Conservation (phyloP, 805 yeast species). For the Hanseniaspora lachancei region DNA sequence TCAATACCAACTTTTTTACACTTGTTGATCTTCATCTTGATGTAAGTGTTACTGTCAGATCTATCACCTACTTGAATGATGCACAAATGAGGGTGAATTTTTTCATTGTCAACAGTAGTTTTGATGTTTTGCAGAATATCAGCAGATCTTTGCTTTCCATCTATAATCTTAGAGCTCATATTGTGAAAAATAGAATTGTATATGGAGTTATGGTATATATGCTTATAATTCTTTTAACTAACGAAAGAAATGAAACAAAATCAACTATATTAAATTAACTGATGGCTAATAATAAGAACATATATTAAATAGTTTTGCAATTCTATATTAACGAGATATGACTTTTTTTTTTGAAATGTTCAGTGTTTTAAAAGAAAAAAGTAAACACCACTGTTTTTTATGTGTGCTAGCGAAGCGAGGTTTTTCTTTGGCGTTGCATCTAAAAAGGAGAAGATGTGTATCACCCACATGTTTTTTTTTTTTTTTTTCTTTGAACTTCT, state of each 20-base stretch:
- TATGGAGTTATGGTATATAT: too few species aligned
- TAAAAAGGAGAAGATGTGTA: not conserved
- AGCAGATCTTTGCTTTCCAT: constrained; percentile 13
- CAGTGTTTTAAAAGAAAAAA: not conserved
- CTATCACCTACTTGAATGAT: constrained; percentile 84
- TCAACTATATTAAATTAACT: too few species aligned
- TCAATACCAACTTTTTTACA: constrained; percentile 69
- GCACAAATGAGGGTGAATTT: constrained; percentile 63
- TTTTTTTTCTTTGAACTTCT: not conserved
- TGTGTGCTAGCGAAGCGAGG: not conserved
- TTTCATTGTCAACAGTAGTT: constrained; percentile 2
- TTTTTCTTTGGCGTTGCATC: not conserved
- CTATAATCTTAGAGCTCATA: constrained; percentile 11
- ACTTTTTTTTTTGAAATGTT: not conserved
- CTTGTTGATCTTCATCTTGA: constrained; percentile 80
- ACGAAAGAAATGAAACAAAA: too few species aligned
- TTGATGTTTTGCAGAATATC: constrained; percentile 10
- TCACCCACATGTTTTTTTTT: not conserved
- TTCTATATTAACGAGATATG: not conserved
- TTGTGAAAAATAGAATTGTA: not conserved
- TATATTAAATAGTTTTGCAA: too few species aligned
- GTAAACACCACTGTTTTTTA: not conserved
- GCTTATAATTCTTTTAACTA: too few species aligned
- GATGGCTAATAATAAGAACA: too few species aligned
- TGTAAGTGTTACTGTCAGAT: constrained; percentile 85